These are phyloP conservation scores for Erigeron canadensis DNA, from an alignment of 129 eudicot species.

Conservation along the genomic window DNA sequence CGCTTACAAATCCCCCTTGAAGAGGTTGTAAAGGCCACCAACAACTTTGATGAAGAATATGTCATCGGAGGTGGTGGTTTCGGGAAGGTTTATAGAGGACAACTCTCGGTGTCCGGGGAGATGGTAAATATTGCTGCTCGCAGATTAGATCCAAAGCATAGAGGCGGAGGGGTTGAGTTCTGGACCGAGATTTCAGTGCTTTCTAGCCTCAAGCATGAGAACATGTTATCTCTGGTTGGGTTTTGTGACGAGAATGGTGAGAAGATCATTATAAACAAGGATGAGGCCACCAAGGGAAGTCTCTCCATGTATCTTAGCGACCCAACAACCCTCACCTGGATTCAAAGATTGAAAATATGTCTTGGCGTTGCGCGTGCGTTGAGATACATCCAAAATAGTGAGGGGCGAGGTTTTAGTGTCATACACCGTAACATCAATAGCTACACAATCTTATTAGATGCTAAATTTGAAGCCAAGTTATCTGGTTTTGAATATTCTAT, in stretches of 20 bases:
- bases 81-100: not conserved
- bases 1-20: conserved; percentile 10
- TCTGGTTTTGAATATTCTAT: not conserved
- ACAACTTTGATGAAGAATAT: not conserved
- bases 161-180: not conserved
- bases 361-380: not conserved
- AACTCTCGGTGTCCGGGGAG: not conserved
- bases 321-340: not conserved
- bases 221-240: not conserved
- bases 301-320: not conserved
- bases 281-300: not conserved
- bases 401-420: not conserved
- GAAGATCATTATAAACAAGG: not conserved
- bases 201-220: not conserved
- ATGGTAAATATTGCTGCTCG: not conserved
- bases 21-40: not conserved
- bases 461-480: not conserved
- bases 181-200: not conserved
- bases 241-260: not conserved
- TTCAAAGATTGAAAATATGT: conserved; percentile 1
- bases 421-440: not conserved
- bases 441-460: not conserved
- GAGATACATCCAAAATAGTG: not conserved
- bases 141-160: not conserved
- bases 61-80: not conserved